Evolutionary conservation across 106 monocot species (phyloP).

Genomic region (Apostasia shenzhenica): DNA sequence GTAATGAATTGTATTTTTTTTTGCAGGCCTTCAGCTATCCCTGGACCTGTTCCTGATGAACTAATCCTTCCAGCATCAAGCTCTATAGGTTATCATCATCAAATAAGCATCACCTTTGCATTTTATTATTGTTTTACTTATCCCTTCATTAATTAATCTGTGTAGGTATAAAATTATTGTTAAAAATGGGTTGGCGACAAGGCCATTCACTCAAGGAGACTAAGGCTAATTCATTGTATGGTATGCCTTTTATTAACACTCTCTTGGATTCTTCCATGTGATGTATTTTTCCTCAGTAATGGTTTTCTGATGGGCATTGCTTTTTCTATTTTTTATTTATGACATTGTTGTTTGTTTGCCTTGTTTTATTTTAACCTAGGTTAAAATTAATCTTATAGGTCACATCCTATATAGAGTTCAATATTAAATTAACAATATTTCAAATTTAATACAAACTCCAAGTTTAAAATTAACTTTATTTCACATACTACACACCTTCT

Average conservation of each 20-base stretch:
- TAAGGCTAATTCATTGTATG: constrained; percentile 54
- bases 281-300: no score
- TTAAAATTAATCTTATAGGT: no score
- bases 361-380: no score
- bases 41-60: constrained; percentile 94
- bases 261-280: no score
- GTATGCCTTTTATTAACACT: constrained; percentile 28
- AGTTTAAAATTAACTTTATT: no score
- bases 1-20: not conserved
- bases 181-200: constrained; percentile 97
- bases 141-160: constrained; percentile 7
- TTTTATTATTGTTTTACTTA: not conserved
- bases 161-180: constrained; percentile 68
- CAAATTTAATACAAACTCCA: no score
- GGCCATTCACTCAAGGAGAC: constrained; percentile 79
- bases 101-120: not conserved
- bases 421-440: no score
- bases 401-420: no score
- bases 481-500: no score
- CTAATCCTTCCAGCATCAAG: constrained; percentile 68
- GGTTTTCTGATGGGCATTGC: no score
- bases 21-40: constrained; percentile 90
- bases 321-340: no score
- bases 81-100: constrained; percentile 58
- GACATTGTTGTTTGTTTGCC: no score